Conservation (phyloP, 2,329 filamentous ascomycete species). For the Ophiostoma perfectum region DNA sequence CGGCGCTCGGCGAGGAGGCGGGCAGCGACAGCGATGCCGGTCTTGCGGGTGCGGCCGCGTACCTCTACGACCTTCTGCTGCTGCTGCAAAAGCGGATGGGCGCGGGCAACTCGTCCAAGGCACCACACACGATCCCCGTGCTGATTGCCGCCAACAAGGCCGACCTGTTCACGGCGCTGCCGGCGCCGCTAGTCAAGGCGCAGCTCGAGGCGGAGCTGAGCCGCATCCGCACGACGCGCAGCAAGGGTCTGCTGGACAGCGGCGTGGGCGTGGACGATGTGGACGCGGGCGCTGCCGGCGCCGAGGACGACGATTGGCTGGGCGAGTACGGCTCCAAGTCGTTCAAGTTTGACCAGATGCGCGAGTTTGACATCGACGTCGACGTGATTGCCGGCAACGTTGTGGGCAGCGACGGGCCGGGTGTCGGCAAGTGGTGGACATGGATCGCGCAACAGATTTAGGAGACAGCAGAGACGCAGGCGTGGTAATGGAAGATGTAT, state of each 20-base stretch:
- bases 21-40: constrained; percentile 38
- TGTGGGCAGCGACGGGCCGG: constrained; percentile 56
- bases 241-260: constrained; percentile 76
- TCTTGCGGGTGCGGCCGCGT: constrained; percentile 69
- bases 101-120: constrained; percentile 41
- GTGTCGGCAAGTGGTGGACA: constrained; percentile 78
- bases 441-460: constrained; percentile 79
- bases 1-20: constrained; percentile 50
- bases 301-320: constrained; percentile 78
- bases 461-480: constrained; percentile 21
- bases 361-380: constrained; percentile 74
- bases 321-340: constrained; percentile 71
- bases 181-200: constrained; percentile 66
- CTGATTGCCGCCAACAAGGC: constrained; percentile 91
- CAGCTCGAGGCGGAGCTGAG: constrained; percentile 76
- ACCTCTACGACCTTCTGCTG: constrained; percentile 85
- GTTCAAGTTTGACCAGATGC: constrained; percentile 77
- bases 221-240: constrained; percentile 67
- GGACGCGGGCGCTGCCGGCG: constrained; percentile 41
- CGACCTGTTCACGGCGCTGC: constrained; percentile 89
- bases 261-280: constrained; percentile 57
- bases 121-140: constrained; percentile 60
- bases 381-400: constrained; percentile 73
- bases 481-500: constrained; percentile 1
- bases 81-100: constrained; percentile 63